phyloP scores from a whole-genome alignment of 2,329 filamentous ascomycete genomes.

The Ceratocystis alfenasii region DNA sequence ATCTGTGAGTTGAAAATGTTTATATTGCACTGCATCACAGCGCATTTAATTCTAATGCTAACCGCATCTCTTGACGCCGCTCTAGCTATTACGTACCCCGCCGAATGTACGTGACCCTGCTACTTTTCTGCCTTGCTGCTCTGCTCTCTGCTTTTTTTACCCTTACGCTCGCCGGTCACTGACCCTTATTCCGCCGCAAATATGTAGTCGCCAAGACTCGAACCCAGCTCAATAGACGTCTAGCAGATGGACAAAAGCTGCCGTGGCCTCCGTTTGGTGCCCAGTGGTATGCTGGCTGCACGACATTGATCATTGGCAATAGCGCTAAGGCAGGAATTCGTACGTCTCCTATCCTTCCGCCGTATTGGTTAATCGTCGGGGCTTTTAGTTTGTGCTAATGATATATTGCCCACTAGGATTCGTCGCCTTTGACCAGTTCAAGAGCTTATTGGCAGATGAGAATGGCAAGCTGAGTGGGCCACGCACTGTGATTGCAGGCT shows the following conservation, averaged over 20 bases:
- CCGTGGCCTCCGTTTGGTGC: conserved; percentile 87
- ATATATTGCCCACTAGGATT: conserved; percentile 46
- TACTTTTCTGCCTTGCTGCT: conserved; percentile 11
- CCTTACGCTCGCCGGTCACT: too few relatives aligned
- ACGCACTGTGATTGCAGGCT: conserved; percentile 81
- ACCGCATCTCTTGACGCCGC: not conserved
- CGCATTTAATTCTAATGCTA: too few relatives aligned
- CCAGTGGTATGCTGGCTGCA: conserved; percentile 97
- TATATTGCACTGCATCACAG: too few relatives aligned
- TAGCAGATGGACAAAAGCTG: conserved; percentile 72
- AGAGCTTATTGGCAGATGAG: conserved; percentile 64
- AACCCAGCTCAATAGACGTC: conserved; percentile 77
- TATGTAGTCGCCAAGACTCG: conserved; percentile 77
- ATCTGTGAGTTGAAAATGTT: conserved; percentile 47
- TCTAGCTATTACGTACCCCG: conserved; percentile 75
- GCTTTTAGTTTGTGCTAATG: not conserved
- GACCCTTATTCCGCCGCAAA: too few relatives aligned
- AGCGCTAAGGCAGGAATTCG: conserved; percentile 91
- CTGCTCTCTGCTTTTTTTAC: too few relatives aligned
- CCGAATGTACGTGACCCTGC: conserved; percentile 56
- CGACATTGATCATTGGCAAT: conserved; percentile 92
- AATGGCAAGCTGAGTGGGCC: conserved; percentile 84
- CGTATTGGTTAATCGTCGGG: too few relatives aligned
- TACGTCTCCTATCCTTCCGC: conserved; percentile 30
- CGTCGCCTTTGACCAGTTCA: conserved; percentile 93